A percentile compares a stretch with the other conserved stretches of the same genome.
Evolutionary conservation across 148 eudicot genomes (phyloP).

Genomic region (Rhododendron ovatum): DNA sequence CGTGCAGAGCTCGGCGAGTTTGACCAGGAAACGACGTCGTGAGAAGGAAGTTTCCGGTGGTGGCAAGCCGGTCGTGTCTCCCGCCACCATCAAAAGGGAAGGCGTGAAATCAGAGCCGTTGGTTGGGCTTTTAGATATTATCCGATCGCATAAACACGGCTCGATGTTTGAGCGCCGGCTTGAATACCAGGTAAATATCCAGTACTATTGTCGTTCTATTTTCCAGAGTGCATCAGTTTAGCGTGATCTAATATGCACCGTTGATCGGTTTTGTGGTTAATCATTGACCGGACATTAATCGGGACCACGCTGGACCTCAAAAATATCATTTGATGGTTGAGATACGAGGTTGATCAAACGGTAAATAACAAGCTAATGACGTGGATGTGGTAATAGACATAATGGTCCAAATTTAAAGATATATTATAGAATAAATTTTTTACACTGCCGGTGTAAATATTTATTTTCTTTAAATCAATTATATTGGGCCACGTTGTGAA

Average conservation of each 20-base stretch:
- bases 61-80: conserved; percentile 10
- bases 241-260: background rate
- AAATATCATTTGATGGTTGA: background rate
- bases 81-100: conserved; percentile 13
- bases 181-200: conserved; percentile 29
- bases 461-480: too few relatives aligned
- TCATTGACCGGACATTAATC: background rate
- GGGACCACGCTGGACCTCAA: conserved; percentile 2
- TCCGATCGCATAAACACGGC: conserved; percentile 30
- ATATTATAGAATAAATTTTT: too few relatives aligned
- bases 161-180: conserved; percentile 34
- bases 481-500: rapidly evolving
- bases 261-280: background rate
- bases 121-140: conserved; percentile 20
- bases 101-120: conserved; percentile 28
- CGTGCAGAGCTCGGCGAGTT: conserved; percentile 35
- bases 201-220: conserved; percentile 1
- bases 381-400: background rate
- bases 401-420: background rate
- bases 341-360: background rate
- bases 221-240: background rate
- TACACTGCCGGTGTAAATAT: too few relatives aligned
- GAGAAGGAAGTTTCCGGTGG: conserved; percentile 11
- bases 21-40: conserved; percentile 12
- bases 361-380: background rate